Conservation (phyloP, 257 asterid species). For the Perilla frutescens region DNA sequence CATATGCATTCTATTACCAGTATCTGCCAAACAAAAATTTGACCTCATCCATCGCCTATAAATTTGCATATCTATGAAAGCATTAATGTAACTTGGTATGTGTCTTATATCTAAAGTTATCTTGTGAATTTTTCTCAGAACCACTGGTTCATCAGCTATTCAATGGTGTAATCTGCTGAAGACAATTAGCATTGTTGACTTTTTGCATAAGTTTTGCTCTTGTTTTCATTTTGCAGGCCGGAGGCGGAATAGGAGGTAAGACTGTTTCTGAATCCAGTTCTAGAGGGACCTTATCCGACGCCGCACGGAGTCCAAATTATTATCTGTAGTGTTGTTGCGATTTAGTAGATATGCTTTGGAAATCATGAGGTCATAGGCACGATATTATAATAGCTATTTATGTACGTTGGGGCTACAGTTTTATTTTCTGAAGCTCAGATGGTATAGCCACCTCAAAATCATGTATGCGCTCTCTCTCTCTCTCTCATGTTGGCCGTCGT, state of each 20-base stretch:
- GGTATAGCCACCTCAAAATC: slow-evolving; percentile 11
- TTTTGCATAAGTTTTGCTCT: neutral
- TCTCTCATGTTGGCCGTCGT: neutral
- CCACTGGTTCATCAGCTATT: neutral
- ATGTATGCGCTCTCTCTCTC: neutral
- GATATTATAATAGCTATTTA: slow-evolving; percentile 18
- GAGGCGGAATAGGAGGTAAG: neutral
- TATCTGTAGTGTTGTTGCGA: neutral
- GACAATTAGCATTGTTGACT: neutral
- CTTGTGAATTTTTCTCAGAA: neutral
- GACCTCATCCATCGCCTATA: neutral
- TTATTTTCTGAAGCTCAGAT: slow-evolving; percentile 5
- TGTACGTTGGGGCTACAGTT: neutral
- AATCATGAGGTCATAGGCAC: neutral
- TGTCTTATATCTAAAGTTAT: neutral
- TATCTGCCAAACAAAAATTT: neutral
- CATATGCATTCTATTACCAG: neutral
- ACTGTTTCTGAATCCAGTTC: slow-evolving; percentile 13
- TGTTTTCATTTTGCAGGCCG: slow-evolving; percentile 37
- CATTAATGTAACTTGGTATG: neutral
- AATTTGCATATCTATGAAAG: slow-evolving; percentile 14
- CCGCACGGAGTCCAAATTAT: neutral
- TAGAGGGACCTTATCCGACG: slow-evolving; percentile 28
- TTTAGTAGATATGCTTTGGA: slow-evolving; percentile 1
- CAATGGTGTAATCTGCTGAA: neutral